These are phyloP conservation scores for Kitagawia praeruptora DNA, from an alignment of 129 eudicot species.

Conservation along the genomic window DNA sequence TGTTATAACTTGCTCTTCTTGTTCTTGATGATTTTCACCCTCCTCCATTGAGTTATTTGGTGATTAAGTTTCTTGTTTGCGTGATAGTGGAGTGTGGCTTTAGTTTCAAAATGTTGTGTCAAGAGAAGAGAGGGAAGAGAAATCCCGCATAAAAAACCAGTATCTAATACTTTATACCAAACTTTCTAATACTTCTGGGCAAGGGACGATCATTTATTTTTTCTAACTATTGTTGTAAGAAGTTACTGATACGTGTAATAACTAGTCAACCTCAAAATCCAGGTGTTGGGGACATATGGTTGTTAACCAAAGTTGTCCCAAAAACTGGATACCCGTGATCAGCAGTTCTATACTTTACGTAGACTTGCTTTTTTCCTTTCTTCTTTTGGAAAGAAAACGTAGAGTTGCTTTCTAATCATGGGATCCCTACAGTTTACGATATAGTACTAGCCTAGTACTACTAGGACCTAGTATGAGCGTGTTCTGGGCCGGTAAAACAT, in stretches of 20 bases:
- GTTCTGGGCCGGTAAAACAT: too few relatives aligned
- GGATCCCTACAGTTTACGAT: neutral
- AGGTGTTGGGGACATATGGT: neutral
- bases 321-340: neutral
- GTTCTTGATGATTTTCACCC: neutral
- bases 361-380: neutral
- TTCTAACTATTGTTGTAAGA: too few relatives aligned
- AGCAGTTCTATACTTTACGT: neutral
- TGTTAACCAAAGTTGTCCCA: neutral
- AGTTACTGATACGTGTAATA: neutral
- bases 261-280: neutral
- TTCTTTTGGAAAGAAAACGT: too few relatives aligned
- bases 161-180: too few relatives aligned
- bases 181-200: too few relatives aligned
- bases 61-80: neutral
- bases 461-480: too few relatives aligned
- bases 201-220: too few relatives aligned
- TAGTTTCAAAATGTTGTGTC: neutral
- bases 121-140: neutral
- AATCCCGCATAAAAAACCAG: too few relatives aligned
- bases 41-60: neutral
- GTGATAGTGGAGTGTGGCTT: neutral
- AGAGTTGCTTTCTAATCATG: neutral
- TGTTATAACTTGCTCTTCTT: neutral
- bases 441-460: too few relatives aligned